Base-by-base conservation (phyloP, 192 early-diverging fungal species). In the Spinellus fusiger region DNA sequence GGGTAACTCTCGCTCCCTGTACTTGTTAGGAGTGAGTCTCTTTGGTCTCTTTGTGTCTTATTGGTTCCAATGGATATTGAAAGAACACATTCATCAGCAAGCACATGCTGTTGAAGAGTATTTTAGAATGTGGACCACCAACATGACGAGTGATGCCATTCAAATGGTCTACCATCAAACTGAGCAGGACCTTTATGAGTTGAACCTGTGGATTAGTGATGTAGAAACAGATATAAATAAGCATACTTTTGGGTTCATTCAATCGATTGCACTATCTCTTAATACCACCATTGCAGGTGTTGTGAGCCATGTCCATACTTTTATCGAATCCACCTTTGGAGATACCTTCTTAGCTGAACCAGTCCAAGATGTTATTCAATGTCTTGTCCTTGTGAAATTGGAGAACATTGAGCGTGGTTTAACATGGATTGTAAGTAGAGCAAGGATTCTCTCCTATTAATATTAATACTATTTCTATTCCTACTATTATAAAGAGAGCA, bases 391-490 rank as follows among this genome's bases (percentile, higher is more conserved):
- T 15, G 50, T 48, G 40, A 73, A 73, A 38, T 49, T 73, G 13
- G 50, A 60, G 22, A 59, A 56, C 28, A 51, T 73, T 29, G 65
- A 73, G 40, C 49, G 29, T 15, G 71, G 66, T 15, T 20, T 73
- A 8, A 57, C 47, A 49, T 73, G 71, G 71, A 54, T 73, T 51
- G 71, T 64, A 56, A 68, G 66, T 60, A 12, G 20, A 20, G 38
- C 31, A 54, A 40, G 27, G 25, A 3, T 0, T n/a, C 5, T 33
- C 0, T 20, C 25, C 6, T 1, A 32, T 25, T 33, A 0, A 54
- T 16, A n/a, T 32, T 9, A 15, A 47, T 47, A 16, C 5, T 1
- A 20, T 12, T 46, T 20, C 16, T 47, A 31, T 20, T 31, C 10
- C 32, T 55, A 10, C 13, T 37, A 34, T 32, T 22, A 53, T 54